Evolutionary conservation across 2,329 filamentous ascomycete species (phyloP).

Genomic region (Aurifilum marmelostoma): DNA sequence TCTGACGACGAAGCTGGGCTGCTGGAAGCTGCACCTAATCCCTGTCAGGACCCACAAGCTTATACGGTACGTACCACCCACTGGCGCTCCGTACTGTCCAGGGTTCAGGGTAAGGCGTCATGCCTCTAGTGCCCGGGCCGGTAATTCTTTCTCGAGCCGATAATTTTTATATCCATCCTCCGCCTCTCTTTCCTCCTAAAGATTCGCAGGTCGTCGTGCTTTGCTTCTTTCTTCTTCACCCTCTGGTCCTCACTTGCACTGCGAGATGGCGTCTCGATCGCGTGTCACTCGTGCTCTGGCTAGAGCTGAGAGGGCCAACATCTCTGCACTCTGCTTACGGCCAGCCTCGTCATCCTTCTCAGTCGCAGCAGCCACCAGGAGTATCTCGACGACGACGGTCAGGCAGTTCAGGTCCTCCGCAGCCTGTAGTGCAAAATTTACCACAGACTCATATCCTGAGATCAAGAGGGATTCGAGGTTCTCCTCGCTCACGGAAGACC

Average conservation of each 20-base stretch:
- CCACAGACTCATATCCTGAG: constrained; percentile 82
- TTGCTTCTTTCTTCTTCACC: not conserved
- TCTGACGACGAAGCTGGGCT: constrained; percentile 31
- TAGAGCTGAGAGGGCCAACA: constrained; percentile 20
- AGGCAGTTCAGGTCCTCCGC: constrained; percentile 36
- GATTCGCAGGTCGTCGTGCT: not conserved
- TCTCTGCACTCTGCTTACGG: constrained; percentile 16
- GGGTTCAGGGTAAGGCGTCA: not conserved
- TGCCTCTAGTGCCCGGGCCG: not conserved
- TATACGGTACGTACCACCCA: not conserved
- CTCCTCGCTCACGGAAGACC: constrained; percentile 70
- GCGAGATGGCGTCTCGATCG: constrained; percentile 26
- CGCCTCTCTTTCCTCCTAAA: not conserved
- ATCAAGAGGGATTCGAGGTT: constrained; percentile 81
- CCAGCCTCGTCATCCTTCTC: constrained; percentile 20
- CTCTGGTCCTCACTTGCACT: not conserved
- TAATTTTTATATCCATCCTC: not conserved
- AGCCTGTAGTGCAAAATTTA: constrained; percentile 61
- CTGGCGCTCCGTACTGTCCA: not conserved
- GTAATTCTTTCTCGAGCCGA: not conserved
- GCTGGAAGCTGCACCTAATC: constrained; percentile 13
- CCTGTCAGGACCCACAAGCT: constrained; percentile 2
- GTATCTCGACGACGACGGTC: constrained; percentile 35
- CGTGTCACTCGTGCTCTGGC: constrained; percentile 26
- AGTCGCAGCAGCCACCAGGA: constrained; percentile 20